phyloP scores from a whole-genome alignment of 208 protist genomes.

The Leishmania tropica region DNA sequence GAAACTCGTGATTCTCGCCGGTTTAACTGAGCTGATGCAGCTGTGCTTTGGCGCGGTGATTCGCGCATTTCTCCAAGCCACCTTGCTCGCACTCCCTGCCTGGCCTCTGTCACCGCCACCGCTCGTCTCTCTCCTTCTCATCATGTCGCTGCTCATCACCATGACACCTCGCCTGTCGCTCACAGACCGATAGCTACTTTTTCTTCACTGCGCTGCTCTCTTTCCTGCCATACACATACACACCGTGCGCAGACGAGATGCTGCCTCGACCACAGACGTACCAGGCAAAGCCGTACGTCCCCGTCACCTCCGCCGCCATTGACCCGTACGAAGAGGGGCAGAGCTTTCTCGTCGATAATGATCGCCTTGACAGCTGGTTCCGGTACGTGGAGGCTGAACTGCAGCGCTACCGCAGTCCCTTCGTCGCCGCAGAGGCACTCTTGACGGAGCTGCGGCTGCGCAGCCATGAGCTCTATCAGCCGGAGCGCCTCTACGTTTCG shows the following conservation, averaged over 20 bases:
- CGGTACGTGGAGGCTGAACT: slow-evolving; percentile 65
- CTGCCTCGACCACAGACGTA: slow-evolving; percentile 14
- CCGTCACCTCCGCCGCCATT: slow-evolving; percentile 55
- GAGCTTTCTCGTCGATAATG: slow-evolving; percentile 42
- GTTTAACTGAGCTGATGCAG: background rate
- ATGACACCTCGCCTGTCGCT: background rate
- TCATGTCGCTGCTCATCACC: background rate
- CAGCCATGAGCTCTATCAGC: slow-evolving; percentile 32
- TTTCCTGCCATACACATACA: background rate
- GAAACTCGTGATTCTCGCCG: background rate
- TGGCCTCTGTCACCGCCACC: background rate
- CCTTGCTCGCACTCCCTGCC: background rate
- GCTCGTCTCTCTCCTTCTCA: background rate
- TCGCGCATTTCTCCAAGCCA: background rate
- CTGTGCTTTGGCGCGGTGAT: background rate
- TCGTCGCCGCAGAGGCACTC: slow-evolving; percentile 83
- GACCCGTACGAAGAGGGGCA: slow-evolving; percentile 66
- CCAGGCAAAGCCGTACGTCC: slow-evolving; percentile 33
- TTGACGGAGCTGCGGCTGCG: slow-evolving; percentile 63
- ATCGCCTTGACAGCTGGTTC: slow-evolving; percentile 59
- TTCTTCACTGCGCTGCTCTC: background rate
- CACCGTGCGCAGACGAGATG: slow-evolving; percentile 13
- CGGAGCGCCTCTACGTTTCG: slow-evolving; percentile 69
- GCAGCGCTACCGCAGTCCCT: slow-evolving; percentile 67
- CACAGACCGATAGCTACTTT: background rate